Percentiles rank a stretch among this genome's conserved stretches.
Evolutionary conservation across 768 basidiomycete species (phyloP).

Genomic region (Amanita phalloides): DNA sequence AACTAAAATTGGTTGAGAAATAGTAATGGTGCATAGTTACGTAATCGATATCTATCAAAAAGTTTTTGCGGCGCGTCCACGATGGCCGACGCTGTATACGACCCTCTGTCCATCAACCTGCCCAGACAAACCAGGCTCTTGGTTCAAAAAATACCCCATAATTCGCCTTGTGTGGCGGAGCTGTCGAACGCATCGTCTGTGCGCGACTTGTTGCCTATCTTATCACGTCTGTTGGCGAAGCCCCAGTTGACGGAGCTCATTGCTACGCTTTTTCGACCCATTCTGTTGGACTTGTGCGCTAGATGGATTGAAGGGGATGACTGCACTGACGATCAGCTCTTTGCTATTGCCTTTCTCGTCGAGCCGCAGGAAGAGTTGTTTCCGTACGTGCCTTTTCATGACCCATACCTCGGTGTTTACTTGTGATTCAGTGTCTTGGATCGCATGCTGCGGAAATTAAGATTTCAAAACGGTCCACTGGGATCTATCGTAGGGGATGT

Average conservation of each 20-base stretch:
- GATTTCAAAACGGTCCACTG: constrained; percentile 44
- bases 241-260: constrained; percentile 57
- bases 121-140: constrained; percentile 39
- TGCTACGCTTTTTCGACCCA: constrained; percentile 59
- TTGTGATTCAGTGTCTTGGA: constrained; percentile 39
- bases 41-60: not conserved
- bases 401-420: constrained; percentile 8
- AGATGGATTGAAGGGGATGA: constrained; percentile 62
- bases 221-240: constrained; percentile 23
- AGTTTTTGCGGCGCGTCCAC: not conserved
- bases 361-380: constrained; percentile 65
- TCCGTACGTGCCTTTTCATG: constrained; percentile 36
- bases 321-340: constrained; percentile 33
- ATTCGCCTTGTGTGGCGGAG: constrained; percentile 25
- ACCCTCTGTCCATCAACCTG: constrained; percentile 54
- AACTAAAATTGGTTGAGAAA: constrained; percentile 22
- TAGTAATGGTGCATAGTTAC: not conserved
- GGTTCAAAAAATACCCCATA: constrained; percentile 29
- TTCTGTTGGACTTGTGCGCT: constrained; percentile 71
- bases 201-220: constrained; percentile 18
- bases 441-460: constrained; percentile 31
- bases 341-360: constrained; percentile 53
- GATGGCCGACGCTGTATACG: constrained; percentile 15
- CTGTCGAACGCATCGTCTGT: constrained; percentile 30
- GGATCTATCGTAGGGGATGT: constrained; percentile 27